Evolutionary conservation across 2,329 filamentous ascomycete genomes (phyloP).

Genomic region (Meredithiella fracta): DNA sequence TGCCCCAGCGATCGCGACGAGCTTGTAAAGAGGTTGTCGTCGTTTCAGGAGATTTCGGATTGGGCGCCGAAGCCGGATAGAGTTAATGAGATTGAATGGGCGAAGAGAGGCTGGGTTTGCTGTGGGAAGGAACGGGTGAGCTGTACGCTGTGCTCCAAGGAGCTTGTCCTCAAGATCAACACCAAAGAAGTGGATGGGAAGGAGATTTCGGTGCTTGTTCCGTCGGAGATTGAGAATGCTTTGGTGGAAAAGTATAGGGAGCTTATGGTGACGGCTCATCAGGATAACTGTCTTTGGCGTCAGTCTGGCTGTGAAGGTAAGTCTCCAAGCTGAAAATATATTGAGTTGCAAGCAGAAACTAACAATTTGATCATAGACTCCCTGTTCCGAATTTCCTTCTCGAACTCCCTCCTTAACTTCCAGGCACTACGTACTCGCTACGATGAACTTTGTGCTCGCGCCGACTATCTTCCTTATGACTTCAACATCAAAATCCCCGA

Average conservation of each 20-base stretch:
- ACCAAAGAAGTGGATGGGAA: conserved; percentile 40
- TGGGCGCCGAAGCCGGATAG: conserved; percentile 86
- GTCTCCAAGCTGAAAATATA: conserved; percentile 13
- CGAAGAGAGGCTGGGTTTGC: conserved; percentile 82
- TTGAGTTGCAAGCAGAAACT: background rate
- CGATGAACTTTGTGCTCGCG: conserved; percentile 39
- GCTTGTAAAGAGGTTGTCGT: conserved; percentile 65
- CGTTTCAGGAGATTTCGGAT: conserved; percentile 77
- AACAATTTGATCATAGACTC: conserved; percentile 27
- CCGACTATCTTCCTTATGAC: conserved; percentile 41
- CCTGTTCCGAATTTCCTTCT: conserved; percentile 44
- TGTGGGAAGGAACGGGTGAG: conserved; percentile 67
- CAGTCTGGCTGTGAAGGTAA: conserved; percentile 73
- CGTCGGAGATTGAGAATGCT: conserved; percentile 49
- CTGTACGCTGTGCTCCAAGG: conserved; percentile 71
- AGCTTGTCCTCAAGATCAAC: conserved; percentile 66
- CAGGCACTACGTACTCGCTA: conserved; percentile 46
- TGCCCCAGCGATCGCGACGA: conserved; percentile 71
- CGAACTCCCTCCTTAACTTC: conserved; percentile 43
- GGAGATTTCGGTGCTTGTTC: conserved; percentile 34
- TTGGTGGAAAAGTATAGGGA: conserved; percentile 62
- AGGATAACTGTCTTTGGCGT: conserved; percentile 71
- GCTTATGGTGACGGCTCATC: conserved; percentile 58
- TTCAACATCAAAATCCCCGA: conserved; percentile 44
- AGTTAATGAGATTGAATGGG: conserved; percentile 86